These are phyloP conservation scores for Eimeria sp. DNA, from an alignment of 169 alveolate species.

Conservation along the genomic window DNA sequence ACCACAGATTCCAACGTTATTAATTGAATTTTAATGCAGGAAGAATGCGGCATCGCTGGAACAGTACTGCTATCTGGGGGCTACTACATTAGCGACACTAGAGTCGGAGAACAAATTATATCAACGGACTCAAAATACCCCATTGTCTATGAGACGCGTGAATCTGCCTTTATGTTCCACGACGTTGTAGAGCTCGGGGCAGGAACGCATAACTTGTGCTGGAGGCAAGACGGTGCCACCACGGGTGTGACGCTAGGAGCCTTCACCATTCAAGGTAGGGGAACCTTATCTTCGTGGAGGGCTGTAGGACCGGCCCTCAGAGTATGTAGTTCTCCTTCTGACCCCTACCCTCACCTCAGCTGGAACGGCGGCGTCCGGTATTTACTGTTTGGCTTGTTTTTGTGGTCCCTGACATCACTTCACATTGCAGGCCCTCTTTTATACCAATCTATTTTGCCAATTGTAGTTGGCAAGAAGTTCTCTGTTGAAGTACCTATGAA, in stretches of 20 bases:
- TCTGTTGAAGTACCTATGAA: slow-evolving; percentile 7
- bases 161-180: slow-evolving; percentile 57
- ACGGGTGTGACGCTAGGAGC: slow-evolving; percentile 39
- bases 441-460: not conserved
- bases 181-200: slow-evolving; percentile 40
- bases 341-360: not conserved
- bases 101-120: not conserved
- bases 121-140: slow-evolving; percentile 30
- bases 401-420: not conserved
- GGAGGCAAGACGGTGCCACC: slow-evolving; percentile 34
- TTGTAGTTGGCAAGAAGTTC: slow-evolving; percentile 42
- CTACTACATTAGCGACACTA: slow-evolving; percentile 41
- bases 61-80: slow-evolving; percentile 45
- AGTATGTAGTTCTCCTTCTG: not conserved
- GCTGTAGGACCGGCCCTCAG: not conserved
- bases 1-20: not conserved
- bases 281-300: not conserved
- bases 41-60: slow-evolving; percentile 34
- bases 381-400: not conserved
- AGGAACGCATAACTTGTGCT: slow-evolving; percentile 17
- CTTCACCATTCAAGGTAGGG: slow-evolving; percentile 39
- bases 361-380: not conserved
- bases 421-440: slow-evolving; percentile 52
- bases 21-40: slow-evolving; percentile 8
- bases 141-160: slow-evolving; percentile 27